Evolutionary conservation across 1,284 basidiomycete genomes (phyloP).

Genomic region (Neolentinus lepideus): DNA sequence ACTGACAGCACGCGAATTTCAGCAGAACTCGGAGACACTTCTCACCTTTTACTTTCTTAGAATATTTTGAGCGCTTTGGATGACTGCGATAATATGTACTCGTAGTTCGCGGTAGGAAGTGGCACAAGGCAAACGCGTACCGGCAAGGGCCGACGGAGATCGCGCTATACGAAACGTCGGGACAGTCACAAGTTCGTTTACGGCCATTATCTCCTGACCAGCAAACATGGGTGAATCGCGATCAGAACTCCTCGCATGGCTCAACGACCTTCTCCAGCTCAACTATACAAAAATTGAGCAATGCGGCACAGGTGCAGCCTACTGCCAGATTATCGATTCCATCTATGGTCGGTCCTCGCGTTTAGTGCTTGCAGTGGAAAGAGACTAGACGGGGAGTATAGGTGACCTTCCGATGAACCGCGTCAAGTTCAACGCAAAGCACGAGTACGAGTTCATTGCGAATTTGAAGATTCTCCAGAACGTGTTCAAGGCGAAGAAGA

Average conservation of each 20-base stretch:
- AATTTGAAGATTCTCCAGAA: slow-evolving; percentile 96
- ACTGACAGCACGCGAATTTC: too few species aligned
- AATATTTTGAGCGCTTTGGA: too few species aligned
- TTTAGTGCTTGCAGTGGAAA: background rate
- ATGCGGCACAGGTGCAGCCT: slow-evolving; percentile 85
- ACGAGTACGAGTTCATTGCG: slow-evolving; percentile 93
- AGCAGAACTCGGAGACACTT: too few species aligned
- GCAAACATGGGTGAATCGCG: slow-evolving; percentile 37
- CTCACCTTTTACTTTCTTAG: too few species aligned
- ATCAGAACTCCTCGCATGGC: slow-evolving; percentile 88
- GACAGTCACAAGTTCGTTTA: background rate
- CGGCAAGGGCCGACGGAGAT: background rate
- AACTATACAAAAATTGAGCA: slow-evolving; percentile 95
- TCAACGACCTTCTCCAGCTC: slow-evolving; percentile 88
- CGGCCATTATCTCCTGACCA: background rate
- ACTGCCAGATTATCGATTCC: slow-evolving; percentile 91
- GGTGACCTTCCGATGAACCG: slow-evolving; percentile 84
- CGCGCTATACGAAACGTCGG: background rate
- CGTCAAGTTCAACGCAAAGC: slow-evolving; percentile 91
- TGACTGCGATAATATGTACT: too few species aligned
- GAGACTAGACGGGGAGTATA: slow-evolving; percentile 12
- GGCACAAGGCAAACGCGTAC: background rate
- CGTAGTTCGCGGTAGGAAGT: too few species aligned
- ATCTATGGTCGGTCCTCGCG: slow-evolving; percentile 65
- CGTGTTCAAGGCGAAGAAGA: slow-evolving; percentile 80